These are phyloP conservation scores for Pleurostoma richardsiae DNA, from an alignment of 2,329 filamentous ascomycete species.

Conservation along the genomic window DNA sequence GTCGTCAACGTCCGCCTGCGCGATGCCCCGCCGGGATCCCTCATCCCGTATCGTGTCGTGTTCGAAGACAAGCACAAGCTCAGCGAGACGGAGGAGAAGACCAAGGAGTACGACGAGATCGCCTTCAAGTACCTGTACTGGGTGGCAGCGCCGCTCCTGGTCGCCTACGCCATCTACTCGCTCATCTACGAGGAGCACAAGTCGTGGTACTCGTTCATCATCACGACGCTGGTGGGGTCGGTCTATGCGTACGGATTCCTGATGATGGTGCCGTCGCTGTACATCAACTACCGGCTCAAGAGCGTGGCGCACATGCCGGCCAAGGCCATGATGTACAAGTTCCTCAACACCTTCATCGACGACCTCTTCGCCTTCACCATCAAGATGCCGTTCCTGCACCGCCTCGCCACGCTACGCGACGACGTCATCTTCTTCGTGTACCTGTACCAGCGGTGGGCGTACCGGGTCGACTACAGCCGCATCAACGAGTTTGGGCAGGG, in stretches of 20 bases:
- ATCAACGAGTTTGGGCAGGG: slow-evolving; percentile 99
- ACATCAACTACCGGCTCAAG: slow-evolving; percentile 98
- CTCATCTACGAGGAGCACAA: slow-evolving; percentile 92
- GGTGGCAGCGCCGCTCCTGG: slow-evolving; percentile 78
- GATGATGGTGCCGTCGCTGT: slow-evolving; percentile 96
- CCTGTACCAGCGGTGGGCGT: slow-evolving; percentile 88
- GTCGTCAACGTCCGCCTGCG: slow-evolving; percentile 84
- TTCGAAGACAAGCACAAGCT: slow-evolving; percentile 98
- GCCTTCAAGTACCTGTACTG: slow-evolving; percentile 98
- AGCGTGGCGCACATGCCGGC: slow-evolving; percentile 94
- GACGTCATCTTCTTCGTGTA: slow-evolving; percentile 99
- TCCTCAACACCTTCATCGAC: slow-evolving; percentile 98
- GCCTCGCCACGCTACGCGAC: slow-evolving; percentile 86
- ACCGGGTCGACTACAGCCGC: slow-evolving; percentile 84
- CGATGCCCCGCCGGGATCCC: slow-evolving; percentile 59
- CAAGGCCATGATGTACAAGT: slow-evolving; percentile 97
- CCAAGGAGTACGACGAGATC: slow-evolving; percentile 95
- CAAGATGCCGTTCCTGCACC: slow-evolving; percentile 95
- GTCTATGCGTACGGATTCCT: slow-evolving; percentile 98
- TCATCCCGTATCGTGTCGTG: slow-evolving; percentile 71
- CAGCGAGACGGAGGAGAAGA: slow-evolving; percentile 93
- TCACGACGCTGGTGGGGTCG: slow-evolving; percentile 88
- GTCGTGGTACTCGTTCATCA: slow-evolving; percentile 96
- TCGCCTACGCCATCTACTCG: slow-evolving; percentile 87
- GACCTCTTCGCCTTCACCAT: slow-evolving; percentile 98